phyloP scores from a whole-genome alignment of 1,284 basidiomycete species.

The Ustilago sp. region DNA sequence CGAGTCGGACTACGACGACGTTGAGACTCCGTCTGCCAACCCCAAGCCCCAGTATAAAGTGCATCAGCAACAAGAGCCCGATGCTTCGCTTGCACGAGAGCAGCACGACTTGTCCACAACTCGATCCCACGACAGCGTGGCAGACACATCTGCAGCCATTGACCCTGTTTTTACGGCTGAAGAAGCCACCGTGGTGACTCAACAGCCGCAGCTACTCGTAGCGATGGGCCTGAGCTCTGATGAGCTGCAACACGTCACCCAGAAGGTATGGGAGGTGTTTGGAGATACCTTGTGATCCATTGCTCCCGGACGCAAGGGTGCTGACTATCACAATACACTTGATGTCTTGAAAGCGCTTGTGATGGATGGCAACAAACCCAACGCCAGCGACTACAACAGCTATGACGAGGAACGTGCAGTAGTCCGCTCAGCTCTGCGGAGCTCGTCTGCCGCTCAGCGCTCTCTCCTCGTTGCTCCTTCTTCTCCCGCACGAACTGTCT shows the following conservation, averaged over 20 bases:
- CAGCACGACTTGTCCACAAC: slow-evolving; percentile 20
- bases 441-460: slow-evolving; percentile 27
- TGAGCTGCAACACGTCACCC: slow-evolving; percentile 60
- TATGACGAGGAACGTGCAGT: slow-evolving; percentile 13
- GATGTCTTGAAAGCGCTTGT: slow-evolving; percentile 39
- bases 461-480: slow-evolving; percentile 9
- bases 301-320: slow-evolving; percentile 40
- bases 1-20: slow-evolving; percentile 50
- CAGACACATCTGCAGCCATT: slow-evolving; percentile 38
- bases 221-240: slow-evolving; percentile 38
- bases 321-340: slow-evolving; percentile 57
- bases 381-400: slow-evolving; percentile 29
- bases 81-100: neutral
- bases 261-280: slow-evolving; percentile 60
- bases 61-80: slow-evolving; percentile 2
- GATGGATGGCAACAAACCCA: slow-evolving; percentile 35
- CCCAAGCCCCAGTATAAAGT: slow-evolving; percentile 11
- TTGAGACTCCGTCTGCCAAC: slow-evolving; percentile 51
- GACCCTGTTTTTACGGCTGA: slow-evolving; percentile 7
- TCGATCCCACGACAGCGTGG: slow-evolving; percentile 7
- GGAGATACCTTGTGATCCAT: slow-evolving; percentile 61
- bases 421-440: slow-evolving; percentile 38
- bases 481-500: slow-evolving; percentile 7
- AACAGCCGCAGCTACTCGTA: slow-evolving; percentile 15
- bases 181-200: neutral